These are phyloP conservation scores for Ailanthus altissimus DNA, from an alignment of 345 rosid species.

Conservation along the genomic window DNA sequence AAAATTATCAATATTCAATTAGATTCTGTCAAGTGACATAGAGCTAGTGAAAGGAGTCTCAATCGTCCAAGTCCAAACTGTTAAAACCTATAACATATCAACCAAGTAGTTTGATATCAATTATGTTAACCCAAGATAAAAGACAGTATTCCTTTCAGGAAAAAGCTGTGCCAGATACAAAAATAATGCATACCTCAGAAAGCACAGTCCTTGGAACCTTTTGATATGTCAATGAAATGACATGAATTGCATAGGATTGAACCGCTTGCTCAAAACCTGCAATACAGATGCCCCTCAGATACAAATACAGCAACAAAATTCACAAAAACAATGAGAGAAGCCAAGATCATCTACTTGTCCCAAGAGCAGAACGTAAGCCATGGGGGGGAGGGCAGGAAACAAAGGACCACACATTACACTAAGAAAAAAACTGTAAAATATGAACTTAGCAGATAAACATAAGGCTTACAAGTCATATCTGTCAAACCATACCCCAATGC, in stretches of 20 bases:
- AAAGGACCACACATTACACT: neutral
- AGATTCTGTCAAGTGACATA: neutral
- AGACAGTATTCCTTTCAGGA: neutral
- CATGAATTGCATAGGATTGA: slow-evolving; percentile 79
- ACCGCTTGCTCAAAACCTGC: slow-evolving; percentile 98
- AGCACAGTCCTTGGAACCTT: slow-evolving; percentile 83
- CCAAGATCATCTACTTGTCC: neutral
- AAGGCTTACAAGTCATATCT: slow-evolving; percentile 10
- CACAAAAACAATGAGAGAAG: neutral
- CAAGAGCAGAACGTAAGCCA: neutral
- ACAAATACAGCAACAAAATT: neutral
- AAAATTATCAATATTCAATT: neutral
- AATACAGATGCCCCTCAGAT: neutral
- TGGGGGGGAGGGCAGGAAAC: neutral
- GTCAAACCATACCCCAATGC: neutral
- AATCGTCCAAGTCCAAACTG: neutral
- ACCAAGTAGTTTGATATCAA: neutral
- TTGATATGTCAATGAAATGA: slow-evolving; percentile 88
- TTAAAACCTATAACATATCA: neutral
- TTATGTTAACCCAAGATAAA: neutral
- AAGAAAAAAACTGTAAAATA: neutral
- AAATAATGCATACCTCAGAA: slow-evolving; percentile 72
- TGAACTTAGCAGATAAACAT: neutral
- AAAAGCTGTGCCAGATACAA: neutral
- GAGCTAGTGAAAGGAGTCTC: neutral